Base-by-base conservation (phyloP, 2,329 filamentous ascomycete species). In the Hirsutella minnesotensis region DNA sequence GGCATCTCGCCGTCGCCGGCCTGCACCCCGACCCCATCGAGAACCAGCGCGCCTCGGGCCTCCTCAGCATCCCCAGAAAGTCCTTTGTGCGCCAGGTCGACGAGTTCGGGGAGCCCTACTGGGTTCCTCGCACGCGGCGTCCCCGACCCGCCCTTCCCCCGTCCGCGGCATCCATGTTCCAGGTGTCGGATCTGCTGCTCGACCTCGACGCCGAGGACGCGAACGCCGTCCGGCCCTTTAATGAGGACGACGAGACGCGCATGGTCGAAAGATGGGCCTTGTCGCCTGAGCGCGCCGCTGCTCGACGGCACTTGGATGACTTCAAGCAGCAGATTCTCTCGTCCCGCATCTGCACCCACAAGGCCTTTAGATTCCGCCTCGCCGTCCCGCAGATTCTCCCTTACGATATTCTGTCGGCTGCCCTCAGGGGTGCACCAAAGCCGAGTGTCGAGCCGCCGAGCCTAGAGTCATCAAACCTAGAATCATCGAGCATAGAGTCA, bases 121-220 rank as follows among this genome's bases (percentile, higher is more conserved):
- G 58, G 27, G 30, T 19, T 9, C 38, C 46, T 50, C 47, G 9
- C 19, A 56, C 38, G 38, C 44, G 53, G 53, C 43, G 34, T 37
- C 44, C 4, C 22, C 40, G 2, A 44, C 51, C 3, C 50, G 52
- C 22, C 24, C 21, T 1, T 46, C 49, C 1, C 39, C 38, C 8
- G 34, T 51, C 9, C 29, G 50, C 38, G 50, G 59, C n/a, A 58
- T 64, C 46, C n/a, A n/a, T n/a, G n/a, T 65, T 67, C 46, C 53
- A 67, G 20, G 56, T 70, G 34, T 63, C 68, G 12, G 42, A 61
- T 16, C 47, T 69, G 10, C 53, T 75, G 3, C 60, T 77, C 33
- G 70, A 77, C 45, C 68, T 78, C 33, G 73, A 77, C 48, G 67
- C 69, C 37, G 63, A 68, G 46, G 61, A 66, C 18, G 66, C 53